A percentile compares a stretch with the other conserved stretches of the same genome.
phyloP scores from a whole-genome alignment of 352 stramenopile genomes.

The Phytophthora citricola region DNA sequence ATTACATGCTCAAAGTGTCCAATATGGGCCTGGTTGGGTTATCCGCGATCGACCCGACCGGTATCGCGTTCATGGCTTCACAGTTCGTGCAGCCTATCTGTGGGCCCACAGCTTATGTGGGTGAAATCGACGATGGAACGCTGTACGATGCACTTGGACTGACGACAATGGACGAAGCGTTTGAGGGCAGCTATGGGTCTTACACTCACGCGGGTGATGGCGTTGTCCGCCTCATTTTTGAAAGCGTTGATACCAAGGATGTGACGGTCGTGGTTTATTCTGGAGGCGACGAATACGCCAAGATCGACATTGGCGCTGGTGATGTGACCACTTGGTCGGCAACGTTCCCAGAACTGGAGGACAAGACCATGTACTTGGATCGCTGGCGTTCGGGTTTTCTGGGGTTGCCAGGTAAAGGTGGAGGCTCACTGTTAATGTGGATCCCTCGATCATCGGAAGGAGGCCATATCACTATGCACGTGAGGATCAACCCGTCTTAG shows the following conservation, averaged over 20 bases:
- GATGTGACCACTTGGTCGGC: neutral
- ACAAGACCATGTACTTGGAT: neutral
- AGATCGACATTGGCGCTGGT: constrained; percentile 18
- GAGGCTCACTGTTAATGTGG: constrained; percentile 33
- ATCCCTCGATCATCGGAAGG: constrained; percentile 32
- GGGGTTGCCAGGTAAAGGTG: neutral
- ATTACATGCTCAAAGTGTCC: constrained; percentile 40
- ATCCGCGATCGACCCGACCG: constrained; percentile 43
- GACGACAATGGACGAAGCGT: constrained; percentile 38
- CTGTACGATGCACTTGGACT: constrained; percentile 40
- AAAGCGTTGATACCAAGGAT: constrained; percentile 41
- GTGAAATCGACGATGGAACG: constrained; percentile 52
- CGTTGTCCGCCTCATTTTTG: constrained; percentile 38
- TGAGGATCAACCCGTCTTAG: constrained; percentile 40
- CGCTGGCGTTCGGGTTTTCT: neutral
- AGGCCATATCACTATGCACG: constrained; percentile 24
- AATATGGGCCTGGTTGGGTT: constrained; percentile 37
- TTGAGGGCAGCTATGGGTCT: constrained; percentile 39
- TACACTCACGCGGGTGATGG: constrained; percentile 37
- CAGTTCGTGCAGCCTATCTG: constrained; percentile 62
- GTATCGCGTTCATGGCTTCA: constrained; percentile 50
- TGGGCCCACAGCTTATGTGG: constrained; percentile 45
- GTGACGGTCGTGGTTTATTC: constrained; percentile 36
- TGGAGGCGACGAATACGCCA: constrained; percentile 24
- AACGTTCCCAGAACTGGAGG: neutral